Conservation (phyloP, 257 asterid species). For the Forsythia viridissima region DNA sequence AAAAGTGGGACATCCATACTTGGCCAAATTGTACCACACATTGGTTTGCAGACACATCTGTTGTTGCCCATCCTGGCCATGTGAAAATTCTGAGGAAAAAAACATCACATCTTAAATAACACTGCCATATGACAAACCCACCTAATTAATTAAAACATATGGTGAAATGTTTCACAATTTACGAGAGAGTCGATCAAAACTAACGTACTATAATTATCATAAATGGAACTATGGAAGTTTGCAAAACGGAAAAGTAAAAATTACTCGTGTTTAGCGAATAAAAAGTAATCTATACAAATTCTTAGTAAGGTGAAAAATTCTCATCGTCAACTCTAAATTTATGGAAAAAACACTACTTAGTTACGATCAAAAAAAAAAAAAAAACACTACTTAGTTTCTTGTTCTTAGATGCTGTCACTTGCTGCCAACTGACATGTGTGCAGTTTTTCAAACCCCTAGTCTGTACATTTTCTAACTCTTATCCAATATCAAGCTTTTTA, state of each 20-base stretch:
- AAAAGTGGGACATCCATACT: constrained; percentile 8
- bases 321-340: neutral
- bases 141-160: neutral
- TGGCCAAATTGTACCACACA: constrained; percentile 24
- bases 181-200: neutral
- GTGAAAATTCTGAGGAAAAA: constrained; percentile 42
- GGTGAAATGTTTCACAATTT: constrained; percentile 24
- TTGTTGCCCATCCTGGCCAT: constrained; percentile 52
- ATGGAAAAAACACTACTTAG: neutral
- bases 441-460: neutral
- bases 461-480: neutral
- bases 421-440: neutral
- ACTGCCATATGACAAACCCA: neutral
- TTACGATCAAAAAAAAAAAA: too few relatives aligned
- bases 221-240: too few relatives aligned
- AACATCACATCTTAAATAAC: neutral
- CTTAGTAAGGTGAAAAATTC: too few relatives aligned
- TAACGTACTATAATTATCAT: neutral
- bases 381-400: neutral
- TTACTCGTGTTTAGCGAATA: too few relatives aligned
- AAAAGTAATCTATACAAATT: too few relatives aligned
- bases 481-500: neutral
- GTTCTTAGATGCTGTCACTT: neutral
- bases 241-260: too few relatives aligned
- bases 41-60: constrained; percentile 22